Base-by-base conservation (phyloP, 805 yeast species). In the Myxozyma geophila region DNA sequence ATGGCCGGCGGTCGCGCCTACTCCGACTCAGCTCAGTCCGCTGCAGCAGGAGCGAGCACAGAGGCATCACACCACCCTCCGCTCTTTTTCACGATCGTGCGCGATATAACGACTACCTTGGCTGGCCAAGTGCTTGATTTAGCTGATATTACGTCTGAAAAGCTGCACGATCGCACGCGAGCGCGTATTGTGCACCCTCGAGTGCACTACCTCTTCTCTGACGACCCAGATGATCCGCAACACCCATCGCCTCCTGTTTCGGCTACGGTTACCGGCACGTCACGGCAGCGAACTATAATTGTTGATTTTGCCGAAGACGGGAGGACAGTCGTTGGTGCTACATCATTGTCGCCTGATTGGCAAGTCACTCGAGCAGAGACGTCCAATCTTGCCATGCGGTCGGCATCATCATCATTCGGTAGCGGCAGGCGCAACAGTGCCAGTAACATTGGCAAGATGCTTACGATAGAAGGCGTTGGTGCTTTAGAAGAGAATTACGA, bases 261-360 rank as follows among this genome's bases (percentile, higher is more conserved):
- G 10, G 59, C 58, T 7, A 19, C 58, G 10, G 7, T 48, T 17
- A 21, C 15, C 2, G 43, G 21, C 10, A 12, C 37, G n/a, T 6
- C 54, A 10, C 28, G 28, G 13, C 37, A 37, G 15, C 48, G 62
- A 1, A 71, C 77, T 0, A 67, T 78, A 7, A 69, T 77, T 7
- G 74, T 77, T 7, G 80, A 78, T 62, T 70, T 78, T 47, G 78
- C 77, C 60, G 73, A 66, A 21, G 63, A 74, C 21, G 79, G 77
- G 15, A 64, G 66, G 17, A 62, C 68, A 2, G 68, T 78, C 7
- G 60, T 67, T 8, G 56, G 67, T n/a, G 73, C 73, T 61, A 70
- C 72, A 36, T 76, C 79, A 9, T 68, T 78, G 9, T 73, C 79
- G 12, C 72, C 78, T 0, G 72, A 71, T 21, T 77, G 79, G 79